Evolutionary conservation across 1,139 yeast genomes (phyloP), one percentile per base, ranked within the genome.

Genomic region (Geotrichum cucujoidarum): DNA sequence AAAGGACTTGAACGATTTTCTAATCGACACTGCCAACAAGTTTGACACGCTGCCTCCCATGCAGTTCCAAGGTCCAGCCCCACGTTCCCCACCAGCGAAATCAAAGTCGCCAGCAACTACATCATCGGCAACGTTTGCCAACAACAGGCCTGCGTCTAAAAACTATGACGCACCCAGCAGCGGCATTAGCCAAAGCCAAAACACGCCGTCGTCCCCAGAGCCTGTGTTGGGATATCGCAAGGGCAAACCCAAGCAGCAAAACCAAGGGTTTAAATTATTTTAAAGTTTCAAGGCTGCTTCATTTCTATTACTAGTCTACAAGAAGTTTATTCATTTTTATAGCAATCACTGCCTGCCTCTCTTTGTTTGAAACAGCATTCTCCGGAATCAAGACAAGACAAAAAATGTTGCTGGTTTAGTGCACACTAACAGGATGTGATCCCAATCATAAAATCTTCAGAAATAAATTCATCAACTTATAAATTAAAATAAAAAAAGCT

Each of bases 1-100:
- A 36, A 35, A 42, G 27, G 29, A 36, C n/a, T 20, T 45, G 25
- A 44, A 40, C 3, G 43, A 48, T 17, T 48, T 46, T 32, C 32
- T 45, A 17, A 16, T 39, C 2, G 40, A 36, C 8, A 24, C 51
- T 17, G 30, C 46, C n/a, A 35, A n/a, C 6, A 48, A 48, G 27
- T 33, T 40, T 18, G 48, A 40, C 32, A 17, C 40, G 4, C 16
- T 31, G 14, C 10, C 27, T 10, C 27, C 27, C 10, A n/a, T n/a
- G 10, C 27, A 24, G 10, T 6, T 24, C 6, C 27, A 24, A 24
- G 27, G 27, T 10, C 10, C 37, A 17, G 5, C 37, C 10, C 21
- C 37, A 33, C 5, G 11, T 6, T 10, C 20, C 7, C 20, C 14
- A 6, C 20, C 22, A 10, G 10, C 13, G 22, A 10, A 10, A 20